Evolutionary conservation across 2,329 filamentous ascomycete genomes (phyloP), one percentile per base, ranked within the genome.

Genomic region (Cytospora paraplurivora): DNA sequence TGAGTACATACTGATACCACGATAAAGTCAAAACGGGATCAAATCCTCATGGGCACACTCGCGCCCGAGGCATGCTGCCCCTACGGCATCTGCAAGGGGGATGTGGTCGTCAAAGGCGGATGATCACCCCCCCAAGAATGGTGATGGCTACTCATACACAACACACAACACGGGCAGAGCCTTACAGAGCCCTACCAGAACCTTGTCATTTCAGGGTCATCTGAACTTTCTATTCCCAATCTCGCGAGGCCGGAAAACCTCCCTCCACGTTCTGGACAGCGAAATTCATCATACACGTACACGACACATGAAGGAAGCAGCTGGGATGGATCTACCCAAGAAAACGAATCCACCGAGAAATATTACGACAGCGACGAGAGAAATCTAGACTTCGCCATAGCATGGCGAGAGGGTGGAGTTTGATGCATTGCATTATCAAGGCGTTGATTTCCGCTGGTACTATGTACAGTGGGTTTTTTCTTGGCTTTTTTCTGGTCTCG

Each of bases 71-170:
- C 56, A 44, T 67, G 65, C 54, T 67, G 65, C 37, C 57, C 62
- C 38, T 67, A 67, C 54, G 65, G 65, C 47, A 47, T 65, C 10
- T 67, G 65, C 59, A 65, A 65, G 33, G 65, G 65, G 32, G 65
- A 67, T 13, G 65, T 67, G 38, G 60, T 63, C 12, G 62, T 67
- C 38, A 62, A 56, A 37, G 64, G 64, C 50, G 64, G 64, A n/a
- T 66, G 13, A 49, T 38, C 17, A 47, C n/a, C 4, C 17, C 7
- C 41, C n/a, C 11, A 7, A 47, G 3, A 10, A 47, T 10, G n/a
- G n/a, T 21, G 7, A 47, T 47, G 44, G 44, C 44, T 47, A 47
- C 44, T 19, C 44, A 47, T 19, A 27, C 27, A 27, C 27, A 27
- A 2, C 2, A 27, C 27, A 27, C 38, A 13, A 19, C 50, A 32